A percentile compares a stretch with the other conserved stretches of the same genome.
phyloP scores from a whole-genome alignment of 768 basidiomycete species.

The Boletus fagicola region DNA sequence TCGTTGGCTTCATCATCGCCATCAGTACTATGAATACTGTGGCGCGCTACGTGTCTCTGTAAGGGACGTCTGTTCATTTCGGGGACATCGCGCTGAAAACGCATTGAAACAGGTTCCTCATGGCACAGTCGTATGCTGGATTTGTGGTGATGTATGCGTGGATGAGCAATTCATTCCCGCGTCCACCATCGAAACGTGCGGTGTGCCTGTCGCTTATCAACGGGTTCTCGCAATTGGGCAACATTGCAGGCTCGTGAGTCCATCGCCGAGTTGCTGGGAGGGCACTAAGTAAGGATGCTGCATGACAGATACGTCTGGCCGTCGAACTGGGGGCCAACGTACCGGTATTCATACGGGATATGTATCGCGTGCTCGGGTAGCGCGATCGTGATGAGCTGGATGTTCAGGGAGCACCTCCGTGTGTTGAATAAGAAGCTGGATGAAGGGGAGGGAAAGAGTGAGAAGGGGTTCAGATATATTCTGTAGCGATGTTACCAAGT shows the following conservation, averaged over 20 bases:
- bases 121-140: slow-evolving; percentile 71
- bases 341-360: slow-evolving; percentile 70
- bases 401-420: slow-evolving; percentile 44
- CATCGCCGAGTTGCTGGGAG: neutral
- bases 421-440: slow-evolving; percentile 41
- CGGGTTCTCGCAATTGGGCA: slow-evolving; percentile 79
- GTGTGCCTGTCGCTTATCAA: slow-evolving; percentile 81
- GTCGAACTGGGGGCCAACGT: slow-evolving; percentile 64
- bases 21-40: slow-evolving; percentile 61
- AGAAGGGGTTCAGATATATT: slow-evolving; percentile 48
- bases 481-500: slow-evolving; percentile 27
- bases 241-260: slow-evolving; percentile 77
- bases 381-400: slow-evolving; percentile 49
- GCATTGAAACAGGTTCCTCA: slow-evolving; percentile 54
- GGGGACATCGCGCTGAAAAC: slow-evolving; percentile 6
- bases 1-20: slow-evolving; percentile 67
- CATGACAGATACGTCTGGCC: slow-evolving; percentile 62
- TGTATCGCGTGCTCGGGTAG: slow-evolving; percentile 58
- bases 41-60: slow-evolving; percentile 66
- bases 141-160: slow-evolving; percentile 62
- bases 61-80: slow-evolving; percentile 22
- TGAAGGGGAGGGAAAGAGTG: slow-evolving; percentile 31
- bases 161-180: slow-evolving; percentile 61
- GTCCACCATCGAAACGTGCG: slow-evolving; percentile 80
- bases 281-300: neutral